phyloP scores from a whole-genome alignment of 1,284 basidiomycete species.

The Marasmius sp. region DNA sequence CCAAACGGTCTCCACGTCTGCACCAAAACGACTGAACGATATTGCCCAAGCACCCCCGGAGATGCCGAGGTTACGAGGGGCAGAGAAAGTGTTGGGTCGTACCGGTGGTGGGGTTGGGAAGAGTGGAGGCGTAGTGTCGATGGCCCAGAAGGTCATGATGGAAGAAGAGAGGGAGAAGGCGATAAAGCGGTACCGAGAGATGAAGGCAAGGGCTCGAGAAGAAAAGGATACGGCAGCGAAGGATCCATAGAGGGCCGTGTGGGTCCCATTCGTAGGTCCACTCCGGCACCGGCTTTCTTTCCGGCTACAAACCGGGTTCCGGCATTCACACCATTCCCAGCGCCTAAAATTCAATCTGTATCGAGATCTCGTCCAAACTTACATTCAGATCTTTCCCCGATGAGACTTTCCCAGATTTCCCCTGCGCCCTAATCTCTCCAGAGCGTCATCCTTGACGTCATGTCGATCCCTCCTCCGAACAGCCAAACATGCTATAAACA shows the following conservation, averaged over 20 bases:
- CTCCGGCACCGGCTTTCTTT: neutral
- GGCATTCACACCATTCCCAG: no score
- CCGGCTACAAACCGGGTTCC: no score
- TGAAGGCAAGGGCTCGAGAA: constrained; percentile 47
- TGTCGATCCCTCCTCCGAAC: no score
- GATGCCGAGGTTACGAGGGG: constrained; percentile 29
- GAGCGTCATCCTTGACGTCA: no score
- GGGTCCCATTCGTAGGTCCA: no score
- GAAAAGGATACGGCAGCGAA: neutral
- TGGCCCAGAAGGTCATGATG: constrained; percentile 75
- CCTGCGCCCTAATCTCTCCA: no score
- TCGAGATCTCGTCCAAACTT: no score
- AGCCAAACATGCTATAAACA: no score
- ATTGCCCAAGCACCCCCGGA: constrained; percentile 67
- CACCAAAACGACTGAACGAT: constrained; percentile 68
- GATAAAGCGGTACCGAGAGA: constrained; percentile 63
- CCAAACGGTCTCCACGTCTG: constrained; percentile 46
- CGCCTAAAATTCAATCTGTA: no score
- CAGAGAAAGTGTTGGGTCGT: constrained; percentile 11
- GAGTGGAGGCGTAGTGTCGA: constrained; percentile 56
- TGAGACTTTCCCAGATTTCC: no score
- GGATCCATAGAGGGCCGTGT: neutral
- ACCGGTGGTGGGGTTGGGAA: constrained; percentile 22
- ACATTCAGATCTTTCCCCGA: no score
- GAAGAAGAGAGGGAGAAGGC: constrained; percentile 70